Evolutionary conservation across 2,329 filamentous ascomycete species (phyloP).

Genomic region (Scedosporium apiospermum): DNA sequence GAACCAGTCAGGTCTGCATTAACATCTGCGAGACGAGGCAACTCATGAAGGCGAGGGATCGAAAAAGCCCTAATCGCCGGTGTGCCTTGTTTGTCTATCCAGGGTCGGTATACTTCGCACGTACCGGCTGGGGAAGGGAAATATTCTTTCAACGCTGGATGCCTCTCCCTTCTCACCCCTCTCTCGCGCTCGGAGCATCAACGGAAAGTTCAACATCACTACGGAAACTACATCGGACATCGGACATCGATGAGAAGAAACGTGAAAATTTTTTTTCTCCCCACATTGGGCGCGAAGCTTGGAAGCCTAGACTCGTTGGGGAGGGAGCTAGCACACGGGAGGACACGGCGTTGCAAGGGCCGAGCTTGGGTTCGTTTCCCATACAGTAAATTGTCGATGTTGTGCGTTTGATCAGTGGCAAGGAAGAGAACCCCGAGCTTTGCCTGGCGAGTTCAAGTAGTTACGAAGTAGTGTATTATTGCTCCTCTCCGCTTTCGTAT

Average conservation of each 20-base stretch:
- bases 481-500: too few relatives aligned
- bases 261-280: background rate
- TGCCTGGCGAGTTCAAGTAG: background rate
- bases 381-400: background rate
- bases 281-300: background rate
- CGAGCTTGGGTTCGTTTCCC: background rate
- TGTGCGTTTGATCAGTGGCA: conserved; percentile 1
- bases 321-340: background rate
- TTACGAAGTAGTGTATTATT: background rate
- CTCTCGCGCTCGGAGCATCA: too few relatives aligned
- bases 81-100: background rate
- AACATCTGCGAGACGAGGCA: too few relatives aligned
- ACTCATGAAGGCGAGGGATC: background rate
- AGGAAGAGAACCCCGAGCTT: background rate
- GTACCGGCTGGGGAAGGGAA: too few relatives aligned
- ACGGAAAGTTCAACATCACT: background rate
- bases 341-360: background rate
- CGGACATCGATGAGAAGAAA: background rate
- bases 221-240: background rate
- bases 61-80: background rate
- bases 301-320: background rate
- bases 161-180: background rate
- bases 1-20: too few relatives aligned
- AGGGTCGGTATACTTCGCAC: background rate
- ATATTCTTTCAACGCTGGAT: too few relatives aligned